Percentiles rank a stretch among this genome's conserved stretches.
Conservation (phyloP, 768 basidiomycete species). For the Mycena venus region DNA sequence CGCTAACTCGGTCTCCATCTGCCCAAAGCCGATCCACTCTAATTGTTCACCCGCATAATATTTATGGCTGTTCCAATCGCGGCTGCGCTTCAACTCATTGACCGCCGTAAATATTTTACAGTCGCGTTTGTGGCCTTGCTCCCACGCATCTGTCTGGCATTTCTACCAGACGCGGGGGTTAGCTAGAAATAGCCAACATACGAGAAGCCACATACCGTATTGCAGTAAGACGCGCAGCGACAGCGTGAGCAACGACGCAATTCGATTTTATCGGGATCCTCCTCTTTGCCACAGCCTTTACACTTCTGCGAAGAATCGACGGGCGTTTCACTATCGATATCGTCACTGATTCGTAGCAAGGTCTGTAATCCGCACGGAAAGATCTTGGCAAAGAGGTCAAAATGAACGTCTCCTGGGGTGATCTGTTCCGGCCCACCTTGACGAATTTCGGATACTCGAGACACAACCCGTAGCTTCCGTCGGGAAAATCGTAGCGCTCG, state of each 20-base stretch:
- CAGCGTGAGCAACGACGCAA: constrained; percentile 27
- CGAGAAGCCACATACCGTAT: not conserved
- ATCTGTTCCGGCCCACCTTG: constrained; percentile 11
- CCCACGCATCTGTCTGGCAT: constrained; percentile 28
- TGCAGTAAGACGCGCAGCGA: constrained; percentile 18
- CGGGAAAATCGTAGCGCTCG: not conserved
- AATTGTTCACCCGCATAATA: too few relatives aligned
- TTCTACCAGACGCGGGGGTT: not conserved
- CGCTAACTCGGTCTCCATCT: not conserved
- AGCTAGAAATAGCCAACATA: not conserved
- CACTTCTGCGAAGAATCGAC: constrained; percentile 14
- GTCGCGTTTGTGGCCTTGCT: constrained; percentile 24
- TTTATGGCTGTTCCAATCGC: constrained; percentile 14
- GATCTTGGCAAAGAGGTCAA: constrained; percentile 5
- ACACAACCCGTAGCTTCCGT: constrained; percentile 7
- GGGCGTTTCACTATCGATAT: constrained; percentile 25
- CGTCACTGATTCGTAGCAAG: constrained; percentile 29
- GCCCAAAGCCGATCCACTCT: constrained; percentile 19
- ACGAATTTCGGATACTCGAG: constrained; percentile 26
- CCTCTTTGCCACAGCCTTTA: constrained; percentile 26
- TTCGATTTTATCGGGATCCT: not conserved
- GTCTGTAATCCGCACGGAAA: constrained; percentile 27
- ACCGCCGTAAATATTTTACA: constrained; percentile 29
- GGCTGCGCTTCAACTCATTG: constrained; percentile 22
- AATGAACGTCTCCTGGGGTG: not conserved